Conservation (phyloP, 164 flowering plant genomes). For the Saururus chinensis region DNA sequence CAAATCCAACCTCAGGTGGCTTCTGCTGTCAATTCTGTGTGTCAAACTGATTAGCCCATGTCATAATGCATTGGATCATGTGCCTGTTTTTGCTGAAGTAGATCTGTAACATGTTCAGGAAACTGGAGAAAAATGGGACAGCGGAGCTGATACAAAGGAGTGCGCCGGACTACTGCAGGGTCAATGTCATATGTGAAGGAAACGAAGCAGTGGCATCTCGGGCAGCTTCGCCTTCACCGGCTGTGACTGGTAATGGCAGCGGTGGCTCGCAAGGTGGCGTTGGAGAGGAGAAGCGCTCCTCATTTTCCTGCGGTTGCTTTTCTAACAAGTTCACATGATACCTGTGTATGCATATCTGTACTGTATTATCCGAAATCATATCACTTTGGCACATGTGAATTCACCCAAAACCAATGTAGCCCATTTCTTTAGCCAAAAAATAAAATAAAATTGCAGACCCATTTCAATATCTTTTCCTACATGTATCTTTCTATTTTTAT, state of each 20-base stretch:
- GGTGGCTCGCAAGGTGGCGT: background rate
- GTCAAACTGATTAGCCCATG: background rate
- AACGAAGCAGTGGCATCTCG: background rate
- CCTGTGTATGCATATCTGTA: background rate
- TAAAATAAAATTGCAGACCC: too few species aligned
- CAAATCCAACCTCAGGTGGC: constrained; percentile 41
- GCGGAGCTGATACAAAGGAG: constrained; percentile 3
- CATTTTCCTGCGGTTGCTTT: background rate
- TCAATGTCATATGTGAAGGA: constrained; percentile 6
- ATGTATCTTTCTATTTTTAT: too few species aligned
- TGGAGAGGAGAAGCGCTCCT: background rate
- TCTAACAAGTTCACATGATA: constrained; percentile 1
- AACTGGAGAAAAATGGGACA: constrained; percentile 5
- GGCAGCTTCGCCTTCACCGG: background rate
- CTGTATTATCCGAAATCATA: too few species aligned
- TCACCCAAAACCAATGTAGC: too few species aligned
- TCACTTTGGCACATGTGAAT: too few species aligned
- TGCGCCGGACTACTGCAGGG: constrained; percentile 6
- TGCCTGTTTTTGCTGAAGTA: background rate
- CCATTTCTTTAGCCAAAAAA: too few species aligned
- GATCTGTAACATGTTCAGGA: background rate
- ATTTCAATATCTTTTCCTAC: too few species aligned
- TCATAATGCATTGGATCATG: background rate
- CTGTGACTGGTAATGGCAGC: background rate
- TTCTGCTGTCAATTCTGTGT: background rate